phyloP scores from a whole-genome alignment of 2,329 filamentous ascomycete genomes.

The Calonectria pseudoturangicola region DNA sequence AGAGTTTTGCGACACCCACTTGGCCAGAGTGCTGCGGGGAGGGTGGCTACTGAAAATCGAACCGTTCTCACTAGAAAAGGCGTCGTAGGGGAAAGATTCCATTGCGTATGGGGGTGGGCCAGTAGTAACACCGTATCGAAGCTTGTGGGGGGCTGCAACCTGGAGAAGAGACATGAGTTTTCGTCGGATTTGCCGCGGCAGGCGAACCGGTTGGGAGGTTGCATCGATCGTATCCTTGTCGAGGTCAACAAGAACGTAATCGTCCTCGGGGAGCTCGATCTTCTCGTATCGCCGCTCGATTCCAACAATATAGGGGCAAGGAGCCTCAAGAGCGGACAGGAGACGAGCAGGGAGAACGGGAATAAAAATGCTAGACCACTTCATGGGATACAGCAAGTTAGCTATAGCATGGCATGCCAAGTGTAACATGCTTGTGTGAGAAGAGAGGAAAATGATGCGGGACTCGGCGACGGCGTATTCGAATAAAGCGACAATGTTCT shows the following conservation, averaged over 20 bases:
- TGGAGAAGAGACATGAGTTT: conserved; percentile 94
- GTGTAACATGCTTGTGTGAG: conserved; percentile 96
- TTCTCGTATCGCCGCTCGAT: conserved; percentile 94
- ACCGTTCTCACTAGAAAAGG: conserved; percentile 90
- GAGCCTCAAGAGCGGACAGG: conserved; percentile 92
- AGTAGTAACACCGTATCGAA: conserved; percentile 88
- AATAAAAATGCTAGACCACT: conserved; percentile 96
- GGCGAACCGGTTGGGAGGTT: conserved; percentile 82
- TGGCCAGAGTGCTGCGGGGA: conserved; percentile 83
- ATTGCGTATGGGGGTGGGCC: conserved; percentile 95
- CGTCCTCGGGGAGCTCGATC: conserved; percentile 91
- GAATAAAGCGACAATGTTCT: conserved; percentile 93
- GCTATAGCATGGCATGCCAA: conserved; percentile 91
- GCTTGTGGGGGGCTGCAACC: conserved; percentile 91
- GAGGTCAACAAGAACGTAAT: conserved; percentile 95
- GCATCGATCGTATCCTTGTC: conserved; percentile 94
- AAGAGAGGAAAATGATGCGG: conserved; percentile 96
- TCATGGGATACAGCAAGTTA: conserved; percentile 90
- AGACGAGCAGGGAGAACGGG: conserved; percentile 91
- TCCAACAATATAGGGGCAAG: conserved; percentile 97
- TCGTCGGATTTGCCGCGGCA: conserved; percentile 91
- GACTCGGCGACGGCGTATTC: conserved; percentile 96
- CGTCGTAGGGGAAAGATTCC: conserved; percentile 93
- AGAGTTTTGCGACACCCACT: conserved; percentile 92
- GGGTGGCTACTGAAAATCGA: conserved; percentile 85